Evolutionary conservation across 345 rosid genomes (phyloP), one percentile per base, ranked within the genome.

Genomic region (Anacardium occidentale): DNA sequence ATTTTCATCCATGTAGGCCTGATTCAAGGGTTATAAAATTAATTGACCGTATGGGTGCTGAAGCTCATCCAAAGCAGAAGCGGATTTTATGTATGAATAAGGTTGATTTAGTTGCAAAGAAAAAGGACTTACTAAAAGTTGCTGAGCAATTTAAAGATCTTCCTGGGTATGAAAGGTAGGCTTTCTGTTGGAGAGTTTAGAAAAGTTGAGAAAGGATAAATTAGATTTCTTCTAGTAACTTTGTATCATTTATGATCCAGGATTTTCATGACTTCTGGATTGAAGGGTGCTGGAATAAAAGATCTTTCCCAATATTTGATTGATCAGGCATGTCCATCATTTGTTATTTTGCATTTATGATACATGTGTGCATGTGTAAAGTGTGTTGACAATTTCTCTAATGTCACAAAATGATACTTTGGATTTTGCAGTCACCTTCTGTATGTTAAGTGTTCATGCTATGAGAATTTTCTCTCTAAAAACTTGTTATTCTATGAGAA

Each of bases 51-150:
- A 77, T 92, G 91, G 99, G 98, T 4, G 81, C 81, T 62, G 85
- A 86, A 78, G 77, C 72, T 76, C 83, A 88, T 72, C 76, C 89
- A 6, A 88, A 82, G 66, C 99, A 95, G 69, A 87, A 85, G 75
- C 85, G 96, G 64, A 73, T 95, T 44, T 82, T 95, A 76, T 95
- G 99, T 81, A 87, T 95, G 92, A 95, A 95, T 74, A 92, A 94
- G 81, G 84, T 90, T 75, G 98, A 90, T 81, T 78, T 94, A 53
- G 89, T 94, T 64, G 88, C 83, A 71, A 94, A 85, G 47, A 95
- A 90, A 83, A 88, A 92, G 76, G 92, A 92, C 67, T 82, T 94
- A 10, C 75, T 92, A 76, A 83, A 83, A 73, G 98, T 89, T 76
- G 83, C 82, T 55, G 83, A 91, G 74, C 91, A 89, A 79, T 90